phyloP scores from a whole-genome alignment of 345 rosid species.

The Dimocarpus longan region DNA sequence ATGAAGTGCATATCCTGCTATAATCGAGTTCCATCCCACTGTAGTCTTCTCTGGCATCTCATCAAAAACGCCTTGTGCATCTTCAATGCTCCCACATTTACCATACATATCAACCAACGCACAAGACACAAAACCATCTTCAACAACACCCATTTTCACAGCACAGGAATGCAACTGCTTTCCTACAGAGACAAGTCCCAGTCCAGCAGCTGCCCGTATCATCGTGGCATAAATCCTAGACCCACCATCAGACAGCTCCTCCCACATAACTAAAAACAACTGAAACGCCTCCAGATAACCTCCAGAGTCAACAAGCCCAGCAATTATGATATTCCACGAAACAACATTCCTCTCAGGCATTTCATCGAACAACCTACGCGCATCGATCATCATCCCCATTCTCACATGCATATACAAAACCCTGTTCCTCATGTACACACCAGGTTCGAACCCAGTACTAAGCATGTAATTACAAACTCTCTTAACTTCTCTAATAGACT shows the following conservation, averaged over 20 bases:
- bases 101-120: slow-evolving; percentile 87
- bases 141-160: slow-evolving; percentile 51
- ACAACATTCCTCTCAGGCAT: slow-evolving; percentile 72
- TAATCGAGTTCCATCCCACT: slow-evolving; percentile 82
- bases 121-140: slow-evolving; percentile 66
- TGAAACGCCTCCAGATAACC: slow-evolving; percentile 62
- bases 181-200: slow-evolving; percentile 58
- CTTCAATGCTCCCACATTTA: slow-evolving; percentile 81
- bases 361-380: slow-evolving; percentile 68
- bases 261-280: slow-evolving; percentile 74
- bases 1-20: slow-evolving; percentile 79
- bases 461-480: slow-evolving; percentile 63
- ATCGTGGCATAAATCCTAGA: slow-evolving; percentile 57
- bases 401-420: slow-evolving; percentile 69
- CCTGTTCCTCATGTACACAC: slow-evolving; percentile 68
- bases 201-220: slow-evolving; percentile 70
- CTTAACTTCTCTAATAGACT: slow-evolving; percentile 67
- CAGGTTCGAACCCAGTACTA: slow-evolving; percentile 53
- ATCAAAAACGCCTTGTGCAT: slow-evolving; percentile 70
- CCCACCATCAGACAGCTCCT: slow-evolving; percentile 65
- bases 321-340: slow-evolving; percentile 64
- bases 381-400: slow-evolving; percentile 75
- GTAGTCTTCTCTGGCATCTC: slow-evolving; percentile 77
- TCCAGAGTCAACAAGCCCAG: slow-evolving; percentile 63
- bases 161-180: slow-evolving; percentile 71